Evolutionary conservation across 169 alveolate species (phyloP), one percentile per base, ranked within the genome.

Genomic region (Fabrea salina): DNA sequence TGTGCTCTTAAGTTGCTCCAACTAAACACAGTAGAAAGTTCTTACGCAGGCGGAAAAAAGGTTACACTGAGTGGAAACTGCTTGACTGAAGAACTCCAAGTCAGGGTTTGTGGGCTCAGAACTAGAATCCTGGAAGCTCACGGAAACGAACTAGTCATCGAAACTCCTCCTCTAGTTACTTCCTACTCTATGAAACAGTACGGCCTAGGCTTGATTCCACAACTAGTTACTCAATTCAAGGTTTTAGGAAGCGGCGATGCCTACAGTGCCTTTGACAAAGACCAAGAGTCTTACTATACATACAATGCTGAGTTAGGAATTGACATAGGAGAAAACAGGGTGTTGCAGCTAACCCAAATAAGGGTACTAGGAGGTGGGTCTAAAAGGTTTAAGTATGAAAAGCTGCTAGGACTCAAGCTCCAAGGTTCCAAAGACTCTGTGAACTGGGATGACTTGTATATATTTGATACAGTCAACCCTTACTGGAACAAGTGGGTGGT

Each of bases 31-130:
- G 13, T 16, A 27, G 19, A 25, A 2, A 22, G 47, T 49, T 82
- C 87, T 19, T 82, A 32, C 75, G 83, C 85, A 47, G 91, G 91
- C 22, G 91, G 91, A 27, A 51, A 67, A 53, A 56, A 49, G 22
- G 49, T 81, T 2, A 77, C 80, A 30, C 35, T 85, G 30, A 75
- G 68, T 33, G 91, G 91, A 22, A 68, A 82, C 16, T 82, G 87
- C 44, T 70, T 67, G 22, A 35, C 50, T 30, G 58, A 57, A 53
- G 47, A 27, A 25, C 19, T 41, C 13, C 35, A 2, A 2, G 68
- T 47, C 25, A 32, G 68, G 22, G 33, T 44, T 37, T 50, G 70
- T 37, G 87, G 80, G 16, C 22, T 47, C 19, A 40, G 67, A 7
- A 67, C 82, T 79, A 79, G 56, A 39, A 50, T 64, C 35, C 3